Conservation (phyloP, 108 stramenopile genomes). For the Fragilaria crotonensis region DNA sequence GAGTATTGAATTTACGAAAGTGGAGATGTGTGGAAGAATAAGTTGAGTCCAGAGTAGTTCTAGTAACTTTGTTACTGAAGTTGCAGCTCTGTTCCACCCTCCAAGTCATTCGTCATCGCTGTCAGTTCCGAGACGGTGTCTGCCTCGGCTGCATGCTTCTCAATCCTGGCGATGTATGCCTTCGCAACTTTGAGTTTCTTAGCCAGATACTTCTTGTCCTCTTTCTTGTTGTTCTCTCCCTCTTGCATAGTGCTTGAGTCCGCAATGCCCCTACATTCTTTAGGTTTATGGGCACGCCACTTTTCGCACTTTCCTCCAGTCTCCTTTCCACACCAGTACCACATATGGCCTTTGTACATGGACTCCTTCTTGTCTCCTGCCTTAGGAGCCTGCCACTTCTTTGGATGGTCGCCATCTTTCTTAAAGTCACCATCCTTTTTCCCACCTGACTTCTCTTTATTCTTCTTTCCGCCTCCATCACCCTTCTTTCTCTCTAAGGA, state of each 20-base stretch:
- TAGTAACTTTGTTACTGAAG: too few relatives aligned
- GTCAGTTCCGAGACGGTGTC: too few relatives aligned
- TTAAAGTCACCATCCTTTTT: neutral
- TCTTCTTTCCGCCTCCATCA: neutral
- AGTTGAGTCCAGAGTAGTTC: too few relatives aligned
- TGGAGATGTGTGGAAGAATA: too few relatives aligned
- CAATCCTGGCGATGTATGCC: neutral
- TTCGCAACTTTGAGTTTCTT: neutral
- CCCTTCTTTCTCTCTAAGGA: neutral
- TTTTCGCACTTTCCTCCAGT: slow-evolving; percentile 3
- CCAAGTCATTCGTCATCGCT: too few relatives aligned
- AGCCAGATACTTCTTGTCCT: too few relatives aligned
- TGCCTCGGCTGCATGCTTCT: neutral
- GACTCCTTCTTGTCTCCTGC: neutral
- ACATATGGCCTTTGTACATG: neutral
- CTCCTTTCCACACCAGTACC: slow-evolving; percentile 5
- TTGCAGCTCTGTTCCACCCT: too few relatives aligned
- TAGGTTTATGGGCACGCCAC: neutral
- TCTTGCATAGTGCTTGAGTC: too few relatives aligned
- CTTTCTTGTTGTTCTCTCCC: too few relatives aligned
- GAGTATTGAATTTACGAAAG: too few relatives aligned
- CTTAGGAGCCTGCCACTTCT: neutral
- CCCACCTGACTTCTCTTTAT: neutral
- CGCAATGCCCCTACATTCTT: slow-evolving; percentile 1
- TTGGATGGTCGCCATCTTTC: neutral